A percentile compares a stretch with the other conserved stretches of the same genome.
phyloP scores from a whole-genome alignment of 495 filamentous ascomycete genomes.

The Neurospora sp. region DNA sequence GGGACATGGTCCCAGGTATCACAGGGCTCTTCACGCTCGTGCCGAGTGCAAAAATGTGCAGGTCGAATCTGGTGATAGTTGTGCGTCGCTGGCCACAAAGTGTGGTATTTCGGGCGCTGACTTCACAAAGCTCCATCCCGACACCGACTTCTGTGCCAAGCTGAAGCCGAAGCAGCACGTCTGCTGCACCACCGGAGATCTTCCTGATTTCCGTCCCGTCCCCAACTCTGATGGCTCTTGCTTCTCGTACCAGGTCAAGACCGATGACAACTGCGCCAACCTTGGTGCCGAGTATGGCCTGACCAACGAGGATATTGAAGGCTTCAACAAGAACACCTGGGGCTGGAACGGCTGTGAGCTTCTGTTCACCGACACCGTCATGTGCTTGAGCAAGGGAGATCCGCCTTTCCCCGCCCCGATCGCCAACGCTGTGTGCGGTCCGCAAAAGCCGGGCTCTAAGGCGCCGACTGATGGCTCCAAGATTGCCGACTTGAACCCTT shows the following conservation, averaged over 20 bases:
- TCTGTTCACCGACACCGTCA: conserved; percentile 9
- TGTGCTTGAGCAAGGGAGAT: conserved; percentile 39
- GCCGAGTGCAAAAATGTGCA: conserved; percentile 11
- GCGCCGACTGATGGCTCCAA: conserved; percentile 1
- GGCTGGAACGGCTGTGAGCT: conserved; percentile 40
- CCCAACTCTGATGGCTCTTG: conserved; percentile 36
- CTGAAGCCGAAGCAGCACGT: conserved; percentile 29
- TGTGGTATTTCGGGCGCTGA: conserved; percentile 30
- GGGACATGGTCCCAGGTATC: not conserved
- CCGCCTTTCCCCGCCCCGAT: conserved; percentile 35
- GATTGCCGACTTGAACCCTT: conserved; percentile 2
- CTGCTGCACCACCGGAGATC: conserved; percentile 34
- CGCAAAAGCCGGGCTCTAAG: not conserved
- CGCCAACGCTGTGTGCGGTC: conserved; percentile 22
- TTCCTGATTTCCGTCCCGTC: conserved; percentile 28
- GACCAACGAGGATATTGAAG: conserved; percentile 23
- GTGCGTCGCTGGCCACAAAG: conserved; percentile 26
- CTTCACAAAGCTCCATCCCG: conserved; percentile 32
- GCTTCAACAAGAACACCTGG: conserved; percentile 38
- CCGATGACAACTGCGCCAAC: conserved; percentile 26
- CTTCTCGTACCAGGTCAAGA: conserved; percentile 19
- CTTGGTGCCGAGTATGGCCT: conserved; percentile 22
- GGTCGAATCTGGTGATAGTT: conserved; percentile 26
- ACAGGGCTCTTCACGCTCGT: not conserved
- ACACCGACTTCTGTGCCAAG: conserved; percentile 22